Conservation (phyloP, 768 basidiomycete genomes). For the Termitomyces titanicus region DNA sequence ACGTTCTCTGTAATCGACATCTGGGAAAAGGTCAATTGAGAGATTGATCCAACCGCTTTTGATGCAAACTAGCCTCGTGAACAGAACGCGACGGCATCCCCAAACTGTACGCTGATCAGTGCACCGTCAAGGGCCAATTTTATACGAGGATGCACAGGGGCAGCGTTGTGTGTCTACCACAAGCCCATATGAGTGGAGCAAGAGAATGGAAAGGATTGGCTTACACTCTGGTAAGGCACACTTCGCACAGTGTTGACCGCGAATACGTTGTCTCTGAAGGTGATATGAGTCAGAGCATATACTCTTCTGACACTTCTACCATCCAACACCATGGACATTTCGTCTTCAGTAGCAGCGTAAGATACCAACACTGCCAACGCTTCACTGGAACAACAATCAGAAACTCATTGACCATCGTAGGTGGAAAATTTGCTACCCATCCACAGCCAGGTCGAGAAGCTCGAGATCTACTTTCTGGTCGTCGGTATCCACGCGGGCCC, state of each 20-base stretch:
- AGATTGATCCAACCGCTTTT: background rate
- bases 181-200: background rate
- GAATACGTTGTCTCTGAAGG: constrained; percentile 38
- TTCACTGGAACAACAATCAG: constrained; percentile 28
- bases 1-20: constrained; percentile 67
- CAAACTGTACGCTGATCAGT: constrained; percentile 63
- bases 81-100: constrained; percentile 72
- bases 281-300: constrained; percentile 58
- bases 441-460: constrained; percentile 63
- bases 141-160: constrained; percentile 70
- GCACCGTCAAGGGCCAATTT: constrained; percentile 57
- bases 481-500: constrained; percentile 30
- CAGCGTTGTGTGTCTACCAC: constrained; percentile 59
- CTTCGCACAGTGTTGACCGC: constrained; percentile 44
- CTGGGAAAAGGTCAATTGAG: constrained; percentile 28
- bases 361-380: constrained; percentile 64
- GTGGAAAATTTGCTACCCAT: constrained; percentile 35
- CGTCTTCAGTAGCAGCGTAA: constrained; percentile 55
- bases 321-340: constrained; percentile 32
- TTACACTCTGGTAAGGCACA: constrained; percentile 76
- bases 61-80: constrained; percentile 45
- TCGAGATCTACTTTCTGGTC: constrained; percentile 64
- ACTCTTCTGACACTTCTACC: constrained; percentile 50
- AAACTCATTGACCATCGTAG: background rate
- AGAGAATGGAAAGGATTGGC: constrained; percentile 18